Base-by-base conservation (phyloP, 23 red algal species). In the Chondrus crispus region DNA sequence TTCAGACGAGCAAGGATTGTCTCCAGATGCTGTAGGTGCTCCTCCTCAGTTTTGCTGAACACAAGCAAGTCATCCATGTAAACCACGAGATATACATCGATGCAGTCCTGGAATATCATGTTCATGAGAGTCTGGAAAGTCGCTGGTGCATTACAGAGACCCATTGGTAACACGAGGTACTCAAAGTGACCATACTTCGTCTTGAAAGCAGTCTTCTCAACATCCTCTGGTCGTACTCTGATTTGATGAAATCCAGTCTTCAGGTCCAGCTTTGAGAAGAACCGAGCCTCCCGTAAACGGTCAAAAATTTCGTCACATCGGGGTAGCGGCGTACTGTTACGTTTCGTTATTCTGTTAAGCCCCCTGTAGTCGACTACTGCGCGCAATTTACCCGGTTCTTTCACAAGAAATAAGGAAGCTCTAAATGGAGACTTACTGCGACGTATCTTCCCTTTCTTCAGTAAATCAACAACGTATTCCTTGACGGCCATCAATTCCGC, bases 161-260 rank as follows among this genome's bases (percentile, higher is more conserved):
- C 78, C 1, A 82, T 82, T 41, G 46, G 78, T 12, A 82, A 55
- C 3, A 82, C 48, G 32, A 35, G 1, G 57, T 82, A 82, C 46
- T 82, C 78, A 77, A 82, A 82, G 0, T 82, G 44, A 0, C 78
- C 53, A 32, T 82, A 60, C 1, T 62, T 82, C 43, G 78, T 82
- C 12, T 82, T 82, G 78, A 82, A 82, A 20, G 78, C 45, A 62
- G 78, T 82, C 44, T 62, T 62, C 78, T 82, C 78, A 37, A 60
- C 57, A 51, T 82, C 78, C 0, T 82, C 78, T 57, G 1, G 46
- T 57, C 48, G 52, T 47, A 82, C 39, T 38, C 1, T 10, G 29
- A 82, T 82, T 37, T 60, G 2, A 60, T 82, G 53, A 47, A 82
- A n/a, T 16, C 47, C 78, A 53, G 78, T 82, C 46, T 82, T 82